phyloP scores from a whole-genome alignment of 352 stramenopile species.

The Albugo laibachii region DNA sequence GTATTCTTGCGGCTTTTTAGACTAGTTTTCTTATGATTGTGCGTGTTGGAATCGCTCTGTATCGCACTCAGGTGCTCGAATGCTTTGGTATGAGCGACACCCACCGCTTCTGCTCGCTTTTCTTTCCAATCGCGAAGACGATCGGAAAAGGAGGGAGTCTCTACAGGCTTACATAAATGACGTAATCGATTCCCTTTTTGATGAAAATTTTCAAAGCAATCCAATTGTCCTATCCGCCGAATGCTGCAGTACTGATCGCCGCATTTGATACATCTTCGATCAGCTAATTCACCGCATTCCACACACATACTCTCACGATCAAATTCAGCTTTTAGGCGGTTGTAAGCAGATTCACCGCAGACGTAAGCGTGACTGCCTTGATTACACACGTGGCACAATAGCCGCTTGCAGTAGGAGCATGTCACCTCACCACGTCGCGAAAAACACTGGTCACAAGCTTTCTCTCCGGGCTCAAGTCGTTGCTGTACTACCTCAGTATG shows the following conservation, averaged over 20 bases:
- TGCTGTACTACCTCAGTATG: conserved; percentile 28
- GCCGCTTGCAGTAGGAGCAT: conserved; percentile 29
- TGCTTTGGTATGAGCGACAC: background rate
- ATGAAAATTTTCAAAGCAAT: conserved; percentile 71
- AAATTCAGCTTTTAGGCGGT: conserved; percentile 23
- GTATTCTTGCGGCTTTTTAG: conserved; percentile 15
- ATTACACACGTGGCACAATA: conserved; percentile 37
- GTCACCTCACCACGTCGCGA: conserved; percentile 24
- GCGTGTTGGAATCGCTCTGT: conserved; percentile 2
- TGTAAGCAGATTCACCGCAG: conserved; percentile 42
- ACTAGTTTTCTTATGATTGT: conserved; percentile 1
- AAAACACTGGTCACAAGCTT: conserved; percentile 41
- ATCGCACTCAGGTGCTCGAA: conserved; percentile 1
- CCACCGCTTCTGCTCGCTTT: conserved; percentile 24
- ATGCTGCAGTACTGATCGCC: conserved; percentile 67
- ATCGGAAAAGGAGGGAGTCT: conserved; percentile 15
- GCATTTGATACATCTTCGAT: conserved; percentile 39
- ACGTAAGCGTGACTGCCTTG: conserved; percentile 20
- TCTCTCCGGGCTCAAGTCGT: conserved; percentile 13
- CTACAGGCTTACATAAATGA: conserved; percentile 22
- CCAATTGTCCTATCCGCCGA: conserved; percentile 64
- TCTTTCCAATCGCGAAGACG: conserved; percentile 29
- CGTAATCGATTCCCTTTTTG: conserved; percentile 38
- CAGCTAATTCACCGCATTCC: conserved; percentile 49
- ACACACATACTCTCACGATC: conserved; percentile 42